phyloP scores from a whole-genome alignment of 129 eudicot genomes.

The Rutidosis leptorrhynchoides region DNA sequence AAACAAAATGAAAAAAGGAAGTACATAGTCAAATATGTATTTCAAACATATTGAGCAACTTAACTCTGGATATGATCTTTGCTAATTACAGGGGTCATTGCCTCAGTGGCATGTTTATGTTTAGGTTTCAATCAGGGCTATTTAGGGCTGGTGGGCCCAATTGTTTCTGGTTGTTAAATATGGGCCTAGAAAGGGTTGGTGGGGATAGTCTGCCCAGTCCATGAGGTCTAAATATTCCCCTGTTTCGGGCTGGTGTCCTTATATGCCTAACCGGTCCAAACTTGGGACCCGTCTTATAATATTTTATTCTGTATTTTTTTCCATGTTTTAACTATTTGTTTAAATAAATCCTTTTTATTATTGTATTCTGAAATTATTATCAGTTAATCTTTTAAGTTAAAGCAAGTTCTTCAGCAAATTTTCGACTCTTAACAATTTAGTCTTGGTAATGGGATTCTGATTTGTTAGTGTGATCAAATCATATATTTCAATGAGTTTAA shows the following conservation, averaged over 20 bases:
- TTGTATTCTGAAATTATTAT: neutral
- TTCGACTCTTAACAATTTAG: neutral
- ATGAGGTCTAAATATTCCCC: neutral
- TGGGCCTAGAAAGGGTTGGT: neutral
- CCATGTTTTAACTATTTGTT: neutral
- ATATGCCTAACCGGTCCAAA: neutral
- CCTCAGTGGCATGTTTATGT: neutral
- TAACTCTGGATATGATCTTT: slow-evolving; percentile 1
- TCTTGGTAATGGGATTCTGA: neutral
- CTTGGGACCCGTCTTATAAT: neutral
- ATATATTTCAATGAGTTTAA: neutral
- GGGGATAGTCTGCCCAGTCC: neutral
- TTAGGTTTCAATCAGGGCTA: neutral
- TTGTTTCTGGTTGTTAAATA: neutral
- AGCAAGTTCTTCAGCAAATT: neutral
- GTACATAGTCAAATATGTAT: slow-evolving; percentile 1
- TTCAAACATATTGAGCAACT: neutral
- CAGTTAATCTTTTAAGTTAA: neutral
- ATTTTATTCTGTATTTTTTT: neutral
- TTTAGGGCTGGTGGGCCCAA: neutral
- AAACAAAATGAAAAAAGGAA: slow-evolving; percentile 1
- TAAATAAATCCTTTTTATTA: neutral
- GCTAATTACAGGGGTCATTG: neutral
- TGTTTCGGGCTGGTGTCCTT: neutral
- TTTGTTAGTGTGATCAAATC: neutral